Percentiles rank a stretch among this genome's conserved stretches.
These are phyloP conservation scores for Ophiocordyceps camponoti-rufipedis DNA, from an alignment of 2,329 filamentous ascomycete genomes.

Conservation along the genomic window DNA sequence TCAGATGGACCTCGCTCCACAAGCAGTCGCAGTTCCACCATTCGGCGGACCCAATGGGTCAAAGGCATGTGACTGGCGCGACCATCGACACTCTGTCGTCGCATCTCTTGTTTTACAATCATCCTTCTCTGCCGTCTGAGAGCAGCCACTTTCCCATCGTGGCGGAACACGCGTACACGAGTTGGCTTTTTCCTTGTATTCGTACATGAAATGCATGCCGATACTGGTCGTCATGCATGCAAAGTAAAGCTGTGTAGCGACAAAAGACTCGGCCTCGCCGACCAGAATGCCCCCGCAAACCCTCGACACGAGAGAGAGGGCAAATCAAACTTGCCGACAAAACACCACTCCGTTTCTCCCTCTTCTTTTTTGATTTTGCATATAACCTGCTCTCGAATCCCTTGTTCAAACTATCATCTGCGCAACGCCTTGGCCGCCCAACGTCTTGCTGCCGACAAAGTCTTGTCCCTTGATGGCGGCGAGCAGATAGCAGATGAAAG, in stretches of 20 bases:
- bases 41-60: background rate
- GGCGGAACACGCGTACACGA: background rate
- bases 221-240: background rate
- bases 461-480: slow-evolving; percentile 69
- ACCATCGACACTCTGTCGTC: too few species aligned
- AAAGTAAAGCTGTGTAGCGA: background rate
- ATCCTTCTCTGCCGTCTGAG: too few species aligned
- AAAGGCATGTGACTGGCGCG: background rate
- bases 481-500: slow-evolving; percentile 62
- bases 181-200: background rate
- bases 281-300: background rate
- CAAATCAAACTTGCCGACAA: background rate
- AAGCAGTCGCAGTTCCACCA: background rate
- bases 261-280: background rate
- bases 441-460: slow-evolving; percentile 85
- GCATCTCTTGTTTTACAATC: background rate
- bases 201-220: background rate
- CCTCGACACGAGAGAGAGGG: background rate
- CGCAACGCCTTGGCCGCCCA: slow-evolving; percentile 82
- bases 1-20: background rate
- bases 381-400: too few species aligned
- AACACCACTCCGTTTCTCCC: background rate
- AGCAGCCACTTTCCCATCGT: background rate
- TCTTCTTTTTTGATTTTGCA: background rate
- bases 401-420: slow-evolving; percentile 80